Evolutionary conservation across 83 land plant genomes (phyloP).

Genomic region (Thuja plicata): DNA sequence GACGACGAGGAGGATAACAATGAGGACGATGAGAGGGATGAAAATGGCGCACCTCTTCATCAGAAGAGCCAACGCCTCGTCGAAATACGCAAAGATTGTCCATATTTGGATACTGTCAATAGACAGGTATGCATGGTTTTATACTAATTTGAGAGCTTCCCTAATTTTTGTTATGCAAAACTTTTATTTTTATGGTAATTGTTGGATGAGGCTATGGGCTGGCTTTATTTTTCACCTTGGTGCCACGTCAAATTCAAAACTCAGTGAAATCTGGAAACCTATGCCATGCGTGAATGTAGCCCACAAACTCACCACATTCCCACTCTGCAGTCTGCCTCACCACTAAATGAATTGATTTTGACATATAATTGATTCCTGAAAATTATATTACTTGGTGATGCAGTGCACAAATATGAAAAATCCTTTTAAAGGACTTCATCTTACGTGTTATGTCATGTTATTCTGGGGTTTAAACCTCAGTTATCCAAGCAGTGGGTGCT

Average conservation of each 20-base stretch:
- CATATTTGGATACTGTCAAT: constrained; percentile 84
- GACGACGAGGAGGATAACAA: constrained; percentile 17
- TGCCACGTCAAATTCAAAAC: too few relatives aligned
- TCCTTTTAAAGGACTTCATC: not conserved
- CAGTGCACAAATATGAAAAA: not conserved
- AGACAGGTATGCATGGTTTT: constrained; percentile 44
- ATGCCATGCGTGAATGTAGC: not conserved
- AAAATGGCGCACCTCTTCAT: not conserved
- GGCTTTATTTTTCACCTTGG: too few relatives aligned
- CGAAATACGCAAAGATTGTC: constrained; percentile 77
- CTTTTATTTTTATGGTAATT: too few relatives aligned
- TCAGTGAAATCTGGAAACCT: not conserved
- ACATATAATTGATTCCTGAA: not conserved
- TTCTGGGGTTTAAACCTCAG: too few relatives aligned
- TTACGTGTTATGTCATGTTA: too few relatives aligned
- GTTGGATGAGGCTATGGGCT: too few relatives aligned
- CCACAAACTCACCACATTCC: not conserved
- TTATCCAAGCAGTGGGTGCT: not conserved
- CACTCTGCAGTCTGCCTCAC: not conserved
- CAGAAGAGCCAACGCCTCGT: constrained; percentile 26
- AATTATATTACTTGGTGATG: too few relatives aligned
- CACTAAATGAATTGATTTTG: too few relatives aligned
- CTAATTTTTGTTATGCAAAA: too few relatives aligned
- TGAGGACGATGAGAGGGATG: constrained; percentile 19
- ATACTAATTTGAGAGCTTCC: not conserved